Evolutionary conservation across 306 rosid species (phyloP).

Genomic region (Purshia tridentata): DNA sequence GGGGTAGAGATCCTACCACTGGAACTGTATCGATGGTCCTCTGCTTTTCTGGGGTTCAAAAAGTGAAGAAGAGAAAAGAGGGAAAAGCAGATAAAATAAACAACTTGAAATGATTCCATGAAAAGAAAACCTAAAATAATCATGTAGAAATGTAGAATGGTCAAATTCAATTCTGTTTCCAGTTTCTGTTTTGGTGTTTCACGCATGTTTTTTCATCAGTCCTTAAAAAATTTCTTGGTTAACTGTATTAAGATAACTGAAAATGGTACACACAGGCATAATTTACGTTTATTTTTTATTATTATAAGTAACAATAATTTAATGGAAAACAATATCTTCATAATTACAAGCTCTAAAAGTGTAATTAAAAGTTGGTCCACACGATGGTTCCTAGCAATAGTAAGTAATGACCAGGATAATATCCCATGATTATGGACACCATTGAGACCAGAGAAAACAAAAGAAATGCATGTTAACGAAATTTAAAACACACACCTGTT

Average conservation of each 20-base stretch:
- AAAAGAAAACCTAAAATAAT: background rate
- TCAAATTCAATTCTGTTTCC: background rate
- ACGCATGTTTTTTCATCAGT: conserved; percentile 12
- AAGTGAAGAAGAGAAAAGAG: background rate
- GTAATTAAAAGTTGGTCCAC: conserved; percentile 16
- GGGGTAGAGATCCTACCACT: conserved; percentile 63
- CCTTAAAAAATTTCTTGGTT: background rate
- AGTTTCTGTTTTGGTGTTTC: conserved; percentile 14
- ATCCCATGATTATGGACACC: background rate
- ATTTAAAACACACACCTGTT: conserved; percentile 52
- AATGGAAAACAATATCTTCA: background rate
- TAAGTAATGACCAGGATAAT: conserved; percentile 17
- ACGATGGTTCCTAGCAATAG: background rate
- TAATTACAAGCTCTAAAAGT: conserved; percentile 12
- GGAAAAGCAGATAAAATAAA: conserved; percentile 3
- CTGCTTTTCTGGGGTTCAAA: conserved; percentile 59
- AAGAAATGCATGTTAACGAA: background rate
- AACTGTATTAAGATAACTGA: background rate
- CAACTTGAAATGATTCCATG: background rate
- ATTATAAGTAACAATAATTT: background rate
- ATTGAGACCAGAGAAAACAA: conserved; percentile 4
- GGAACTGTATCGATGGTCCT: conserved; percentile 45
- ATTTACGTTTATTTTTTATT: background rate
- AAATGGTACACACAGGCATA: background rate
- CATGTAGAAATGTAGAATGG: background rate